phyloP scores from a whole-genome alignment of 2,329 filamentous ascomycete genomes.

The Cadophora sp. region DNA sequence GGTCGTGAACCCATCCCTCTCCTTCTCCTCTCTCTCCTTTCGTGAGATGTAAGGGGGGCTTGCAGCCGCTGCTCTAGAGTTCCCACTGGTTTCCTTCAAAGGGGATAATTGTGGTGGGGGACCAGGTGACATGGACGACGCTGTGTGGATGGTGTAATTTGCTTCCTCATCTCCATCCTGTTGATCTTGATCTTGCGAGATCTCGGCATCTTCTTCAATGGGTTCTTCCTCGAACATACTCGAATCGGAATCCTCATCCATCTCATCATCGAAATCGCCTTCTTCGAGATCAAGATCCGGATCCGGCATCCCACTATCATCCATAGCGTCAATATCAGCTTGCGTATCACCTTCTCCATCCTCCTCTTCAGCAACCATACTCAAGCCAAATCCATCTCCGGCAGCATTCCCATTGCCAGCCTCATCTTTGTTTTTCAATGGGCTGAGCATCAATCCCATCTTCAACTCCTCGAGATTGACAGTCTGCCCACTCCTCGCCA shows the following conservation, averaged over 20 bases:
- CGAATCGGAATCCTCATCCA: constrained; percentile 41
- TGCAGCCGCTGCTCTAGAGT: constrained; percentile 37
- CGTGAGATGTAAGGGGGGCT: constrained; percentile 13
- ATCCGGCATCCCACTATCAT: constrained; percentile 36
- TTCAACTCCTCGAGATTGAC: constrained; percentile 73
- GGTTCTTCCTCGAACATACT: constrained; percentile 57
- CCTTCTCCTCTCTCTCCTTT: constrained; percentile 23
- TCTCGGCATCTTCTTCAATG: constrained; percentile 42
- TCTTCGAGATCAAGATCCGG: constrained; percentile 33
- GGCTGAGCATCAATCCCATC: constrained; percentile 70
- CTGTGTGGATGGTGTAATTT: constrained; percentile 34
- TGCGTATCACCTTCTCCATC: constrained; percentile 45
- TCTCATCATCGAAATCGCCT: constrained; percentile 40
- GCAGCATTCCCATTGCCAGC: constrained; percentile 44
- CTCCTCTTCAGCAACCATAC: constrained; percentile 28
- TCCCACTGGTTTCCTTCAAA: constrained; percentile 47
- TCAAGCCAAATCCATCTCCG: constrained; percentile 37
- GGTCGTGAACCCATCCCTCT: constrained; percentile 53
- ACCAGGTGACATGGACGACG: constrained; percentile 38
- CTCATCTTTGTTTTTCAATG: constrained; percentile 61
- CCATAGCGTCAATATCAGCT: constrained; percentile 46
- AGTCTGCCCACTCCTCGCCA: constrained; percentile 72
- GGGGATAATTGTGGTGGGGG: constrained; percentile 51
- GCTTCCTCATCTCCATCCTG: constrained; percentile 38
- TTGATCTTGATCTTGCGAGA: constrained; percentile 38